phyloP scores from a whole-genome alignment of 257 asterid species.

The Solanum lycopersicoides region DNA sequence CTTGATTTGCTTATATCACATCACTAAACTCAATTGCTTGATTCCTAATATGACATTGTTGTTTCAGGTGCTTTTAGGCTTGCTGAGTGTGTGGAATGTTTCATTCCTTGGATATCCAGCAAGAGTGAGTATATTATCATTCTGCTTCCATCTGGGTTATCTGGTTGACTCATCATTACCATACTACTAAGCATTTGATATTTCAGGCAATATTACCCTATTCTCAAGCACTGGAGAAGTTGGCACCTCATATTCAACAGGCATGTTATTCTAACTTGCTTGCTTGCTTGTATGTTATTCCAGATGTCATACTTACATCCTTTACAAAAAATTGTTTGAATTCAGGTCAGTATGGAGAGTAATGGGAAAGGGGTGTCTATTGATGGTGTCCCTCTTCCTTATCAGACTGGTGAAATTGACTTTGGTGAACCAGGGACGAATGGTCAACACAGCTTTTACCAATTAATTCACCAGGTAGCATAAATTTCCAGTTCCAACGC shows the following conservation, averaged over 20 bases:
- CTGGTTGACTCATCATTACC: neutral
- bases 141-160: neutral
- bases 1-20: neutral
- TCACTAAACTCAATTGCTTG: neutral
- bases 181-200: neutral
- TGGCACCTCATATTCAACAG: slow-evolving; percentile 99
- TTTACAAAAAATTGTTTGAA: neutral
- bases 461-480: slow-evolving; percentile 94
- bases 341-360: slow-evolving; percentile 99
- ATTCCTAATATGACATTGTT: slow-evolving; percentile 5
- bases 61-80: slow-evolving; percentile 79
- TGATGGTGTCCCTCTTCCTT: slow-evolving; percentile 92
- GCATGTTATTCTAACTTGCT: slow-evolving; percentile 27
- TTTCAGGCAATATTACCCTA: slow-evolving; percentile 96
- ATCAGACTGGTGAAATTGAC: slow-evolving; percentile 94
- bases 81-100: slow-evolving; percentile 96
- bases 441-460: slow-evolving; percentile 99
- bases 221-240: slow-evolving; percentile 93
- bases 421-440: slow-evolving; percentile 99
- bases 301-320: slow-evolving; percentile 1
- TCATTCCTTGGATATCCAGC: slow-evolving; percentile 96
- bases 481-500: neutral
- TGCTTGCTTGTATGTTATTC: slow-evolving; percentile 2
- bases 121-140: slow-evolving; percentile 52
- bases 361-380: slow-evolving; percentile 97